These are phyloP conservation scores for Daldinia loculata DNA, from an alignment of 495 filamentous ascomycete species.

Conservation along the genomic window DNA sequence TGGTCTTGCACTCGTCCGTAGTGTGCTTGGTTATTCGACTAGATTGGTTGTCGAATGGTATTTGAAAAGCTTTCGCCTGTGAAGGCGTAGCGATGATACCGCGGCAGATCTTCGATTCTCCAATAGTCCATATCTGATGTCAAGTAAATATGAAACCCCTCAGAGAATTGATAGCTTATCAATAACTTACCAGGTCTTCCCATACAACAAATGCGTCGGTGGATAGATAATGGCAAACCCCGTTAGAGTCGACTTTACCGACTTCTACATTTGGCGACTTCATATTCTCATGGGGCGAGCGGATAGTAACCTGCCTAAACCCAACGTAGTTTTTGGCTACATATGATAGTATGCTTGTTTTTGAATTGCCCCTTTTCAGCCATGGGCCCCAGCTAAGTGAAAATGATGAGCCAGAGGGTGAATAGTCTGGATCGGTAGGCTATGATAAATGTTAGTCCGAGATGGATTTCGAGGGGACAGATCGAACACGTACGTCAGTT, in stretches of 20 bases:
- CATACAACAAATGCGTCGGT: constrained; percentile 58
- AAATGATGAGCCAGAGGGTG: constrained; percentile 54
- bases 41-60: constrained; percentile 41
- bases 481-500: constrained; percentile 42
- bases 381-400: constrained; percentile 57
- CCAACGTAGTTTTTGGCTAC: constrained; percentile 55
- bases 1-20: constrained; percentile 50
- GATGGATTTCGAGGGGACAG: not conserved
- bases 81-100: constrained; percentile 55
- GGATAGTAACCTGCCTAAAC: constrained; percentile 53
- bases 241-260: constrained; percentile 43
- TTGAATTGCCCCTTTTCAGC: constrained; percentile 42
- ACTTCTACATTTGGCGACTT: constrained; percentile 42
- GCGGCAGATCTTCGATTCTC: constrained; percentile 44
- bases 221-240: constrained; percentile 54
- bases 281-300: constrained; percentile 34
- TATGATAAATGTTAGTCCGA: constrained; percentile 7
- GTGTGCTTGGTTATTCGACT: constrained; percentile 35
- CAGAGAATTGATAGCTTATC: not conserved
- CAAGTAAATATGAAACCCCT: constrained; percentile 23
- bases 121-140: constrained; percentile 50
- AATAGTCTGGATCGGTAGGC: constrained; percentile 51
- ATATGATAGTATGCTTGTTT: constrained; percentile 52
- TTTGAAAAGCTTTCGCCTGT: constrained; percentile 50
- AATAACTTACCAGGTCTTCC: constrained; percentile 52